Base-by-base conservation (phyloP, 1,139 yeast species). In the Yamadazyma sp. region DNA sequence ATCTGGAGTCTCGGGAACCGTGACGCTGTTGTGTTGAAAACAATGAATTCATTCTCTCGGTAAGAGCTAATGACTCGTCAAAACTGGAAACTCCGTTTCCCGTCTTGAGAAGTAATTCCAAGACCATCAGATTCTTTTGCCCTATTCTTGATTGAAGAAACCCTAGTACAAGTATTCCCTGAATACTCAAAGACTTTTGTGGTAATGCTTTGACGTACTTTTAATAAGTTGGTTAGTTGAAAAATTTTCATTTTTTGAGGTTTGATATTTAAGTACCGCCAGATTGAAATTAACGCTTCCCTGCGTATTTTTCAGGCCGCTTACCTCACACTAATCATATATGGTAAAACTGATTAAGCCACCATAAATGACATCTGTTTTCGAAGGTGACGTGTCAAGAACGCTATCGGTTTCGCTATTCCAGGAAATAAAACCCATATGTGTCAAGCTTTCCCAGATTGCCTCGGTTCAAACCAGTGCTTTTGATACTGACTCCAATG, bases 361-460 rank as follows among this genome's bases (percentile, higher is more conserved):
- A 12, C 8, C 29, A 12, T 6, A 26, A 5, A 26, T 12, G 17
- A 9, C 20, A 3, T 27, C 29, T 7, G 14, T 27, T 27, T 27
- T 16, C 29, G 29, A 27, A 27, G 29, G 29, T 7, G 29, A 16
- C 5, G 18, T 27, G 20, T 27, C 25, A n/a, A 17, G 20, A 13
- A 27, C 29, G 29, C 44, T 64, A 31, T 64, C 73, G 6, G 57
- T 54, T 49, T 53, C 45, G 43, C 48, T 70, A 15, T 70, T 70
- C 44, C 40, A 39, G 2, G 43, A 46, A 32, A 41, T 70, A 26
- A 67, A 66, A 40, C 70, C 71, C 0, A 29, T 42, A n/a, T 70
- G 76, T 43, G 59, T 63, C 26, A 54, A 54, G 34, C 48, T 68
- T 25, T 57, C 68, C 1, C 54, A 51, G 35, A 41, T 54, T 22